Conservation (phyloP, 2,329 filamentous ascomycete genomes). For the Diplocarpon rosae region DNA sequence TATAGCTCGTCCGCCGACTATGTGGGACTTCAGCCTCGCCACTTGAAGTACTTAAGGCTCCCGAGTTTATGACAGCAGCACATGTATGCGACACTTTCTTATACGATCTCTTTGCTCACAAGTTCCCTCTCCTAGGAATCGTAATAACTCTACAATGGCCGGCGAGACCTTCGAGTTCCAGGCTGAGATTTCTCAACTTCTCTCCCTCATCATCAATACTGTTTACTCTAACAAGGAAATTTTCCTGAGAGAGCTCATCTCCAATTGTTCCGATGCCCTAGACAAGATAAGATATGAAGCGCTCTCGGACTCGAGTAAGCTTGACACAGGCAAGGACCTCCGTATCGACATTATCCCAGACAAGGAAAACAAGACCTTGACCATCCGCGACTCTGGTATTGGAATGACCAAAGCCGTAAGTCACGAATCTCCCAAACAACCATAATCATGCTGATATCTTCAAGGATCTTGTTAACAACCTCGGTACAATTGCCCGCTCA, state of each 20-base stretch:
- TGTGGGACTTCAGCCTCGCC: too few relatives aligned
- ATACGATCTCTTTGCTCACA: slow-evolving; percentile 8
- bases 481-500: slow-evolving; percentile 97
- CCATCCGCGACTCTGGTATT: slow-evolving; percentile 95
- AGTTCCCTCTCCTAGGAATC: slow-evolving; percentile 8
- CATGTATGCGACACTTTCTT: too few relatives aligned
- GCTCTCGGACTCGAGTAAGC: slow-evolving; percentile 91
- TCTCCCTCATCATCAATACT: slow-evolving; percentile 99
- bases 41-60: too few relatives aligned
- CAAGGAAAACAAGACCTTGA: slow-evolving; percentile 95
- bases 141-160: slow-evolving; percentile 55
- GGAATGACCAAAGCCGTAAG: slow-evolving; percentile 99
- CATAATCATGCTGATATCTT: slow-evolving; percentile 29
- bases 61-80: too few relatives aligned
- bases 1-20: too few relatives aligned
- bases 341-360: slow-evolving; percentile 98
- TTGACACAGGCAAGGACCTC: slow-evolving; percentile 95
- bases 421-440: slow-evolving; percentile 26
- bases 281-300: slow-evolving; percentile 99
- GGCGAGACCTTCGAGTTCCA: slow-evolving; percentile 98
- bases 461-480: slow-evolving; percentile 97
- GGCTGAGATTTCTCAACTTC: slow-evolving; percentile 99
- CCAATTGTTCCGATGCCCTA: slow-evolving; percentile 96
- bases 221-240: slow-evolving; percentile 99
- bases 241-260: slow-evolving; percentile 96